Base-by-base conservation (phyloP, 495 filamentous ascomycete genomes). In the Geopyxis carbonaria region DNA sequence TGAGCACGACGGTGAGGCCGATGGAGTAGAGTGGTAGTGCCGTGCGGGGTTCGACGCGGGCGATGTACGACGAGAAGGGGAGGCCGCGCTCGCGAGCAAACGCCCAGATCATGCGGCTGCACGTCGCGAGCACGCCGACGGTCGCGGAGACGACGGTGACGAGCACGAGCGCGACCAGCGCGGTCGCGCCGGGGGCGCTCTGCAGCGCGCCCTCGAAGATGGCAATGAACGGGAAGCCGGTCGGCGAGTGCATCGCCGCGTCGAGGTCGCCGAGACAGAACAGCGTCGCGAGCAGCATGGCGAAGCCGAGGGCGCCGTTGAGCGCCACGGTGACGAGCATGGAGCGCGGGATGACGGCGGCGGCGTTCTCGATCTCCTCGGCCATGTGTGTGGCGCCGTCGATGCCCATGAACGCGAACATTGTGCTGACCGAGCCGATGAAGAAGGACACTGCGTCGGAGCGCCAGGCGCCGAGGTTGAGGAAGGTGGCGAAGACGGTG, bases 51-150 rank as follows among this genome's bases (percentile, higher is more conserved):
- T 28, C 25, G 25, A 59, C 59, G 10, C 40, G 36, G 24, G 56
- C 51, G 31, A 66, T 25, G 30, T 48, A 61, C 14, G 34, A 48
- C 29, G 59, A 59, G 36, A 59, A 64, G 0, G 67, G 64, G 15
- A 66, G 40, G 8, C 64, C 68, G 13, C 56, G 43, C 38, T 72
- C 68, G 10, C 68, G 52, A 2, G 65, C 62, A 38, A 73, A 71
- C 2, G 63, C 62, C 69, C 69, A 72, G 15, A 56, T 48, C 45
- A 68, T 66, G 22, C 70, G 61, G 6, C 67, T 70, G 20, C 64
- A 55, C 2, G 64, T 61, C 7, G 66, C 60, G 0, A 64, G 48
- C 9, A 59, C 50, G 14, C 59, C 63, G 20, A 60, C 53, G 3
- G 48, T 54, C 1, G 50, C 54, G 34, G 38, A 50, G n/a, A 60